Conservation (phyloP, 192 early-diverging fungal genomes). For the Podila epigama region DNA sequence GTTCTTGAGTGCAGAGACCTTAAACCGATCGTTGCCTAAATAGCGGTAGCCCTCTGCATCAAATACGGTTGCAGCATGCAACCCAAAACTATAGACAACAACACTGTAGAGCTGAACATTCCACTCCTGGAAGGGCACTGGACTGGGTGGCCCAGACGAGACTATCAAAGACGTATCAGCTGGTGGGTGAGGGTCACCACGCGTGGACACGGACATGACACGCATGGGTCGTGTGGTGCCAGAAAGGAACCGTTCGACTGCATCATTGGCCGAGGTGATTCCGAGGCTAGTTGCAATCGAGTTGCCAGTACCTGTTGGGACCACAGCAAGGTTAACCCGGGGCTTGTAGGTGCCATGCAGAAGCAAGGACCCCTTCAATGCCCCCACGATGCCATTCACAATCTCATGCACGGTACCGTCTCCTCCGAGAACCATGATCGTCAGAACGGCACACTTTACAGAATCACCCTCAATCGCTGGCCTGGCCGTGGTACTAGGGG, state of each 20-base stretch:
- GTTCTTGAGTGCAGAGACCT: conserved; percentile 43
- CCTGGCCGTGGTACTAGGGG: not conserved
- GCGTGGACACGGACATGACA: conserved; percentile 42
- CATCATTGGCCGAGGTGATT: conserved; percentile 37
- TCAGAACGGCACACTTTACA: not conserved
- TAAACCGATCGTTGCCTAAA: conserved; percentile 56
- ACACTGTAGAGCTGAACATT: conserved; percentile 21
- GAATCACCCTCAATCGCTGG: not conserved
- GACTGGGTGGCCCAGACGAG: not conserved
- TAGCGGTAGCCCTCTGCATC: conserved; percentile 46
- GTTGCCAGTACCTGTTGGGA: conserved; percentile 58
- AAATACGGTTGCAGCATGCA: conserved; percentile 56
- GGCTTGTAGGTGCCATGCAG: not conserved
- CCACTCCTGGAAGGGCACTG: conserved; percentile 18
- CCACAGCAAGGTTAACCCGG: conserved; percentile 36
- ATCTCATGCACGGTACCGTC: conserved; percentile 60
- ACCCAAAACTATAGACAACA: conserved; percentile 60
- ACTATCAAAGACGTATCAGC: not conserved
- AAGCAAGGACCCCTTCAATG: not conserved
- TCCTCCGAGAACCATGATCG: conserved; percentile 54
- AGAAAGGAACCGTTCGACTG: conserved; percentile 36
- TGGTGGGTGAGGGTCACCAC: not conserved
- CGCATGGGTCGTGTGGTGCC: conserved; percentile 26
- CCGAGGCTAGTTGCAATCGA: conserved; percentile 53
- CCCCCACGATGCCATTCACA: conserved; percentile 52